Base-by-base conservation (phyloP, 345 rosid genomes). In the Ailanthus altissimus region DNA sequence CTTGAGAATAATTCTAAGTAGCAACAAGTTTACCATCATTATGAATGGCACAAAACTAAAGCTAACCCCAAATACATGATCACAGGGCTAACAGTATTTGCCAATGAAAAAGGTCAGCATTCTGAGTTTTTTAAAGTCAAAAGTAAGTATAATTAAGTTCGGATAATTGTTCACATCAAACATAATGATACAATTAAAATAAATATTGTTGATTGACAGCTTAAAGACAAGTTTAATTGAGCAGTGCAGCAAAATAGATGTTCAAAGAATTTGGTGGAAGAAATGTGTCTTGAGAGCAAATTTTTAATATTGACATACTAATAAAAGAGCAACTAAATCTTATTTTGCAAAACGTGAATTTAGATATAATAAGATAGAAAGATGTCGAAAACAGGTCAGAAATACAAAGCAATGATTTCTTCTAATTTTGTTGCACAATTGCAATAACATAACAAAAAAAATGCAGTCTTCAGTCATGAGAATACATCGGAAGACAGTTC, bases 121-220 rank as follows among this genome's bases (percentile, higher is more conserved):
- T 46, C n/a, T 60, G 11, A n/a, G 14, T 16, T 8, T 13, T 8
- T 13, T 12, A 56, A 74, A 74, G 76, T 74, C 79, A 63, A 81
- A 71, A 78, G 73, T 53, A 51, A 57, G 20, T 4, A 70, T 78
- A 56, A 70, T 78, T 53, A 75, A 71, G 36, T 70, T 50, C 18
- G 67, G 59, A 81, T 56, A 78, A 66, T 74, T 66, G 70, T 75
- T 32, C 78, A n/a, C 77, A 50, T 81, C 81, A 46, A 61, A n/a
- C 42, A 77, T 59, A 32, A 70, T 77, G 42, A 54, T 25, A 12
- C 51, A 63, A 25, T 38, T 57, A 36, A 45, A 36, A 26, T 13
- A 6, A 23, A 60, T 66, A 26, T 10, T 58, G 15, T 9, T 1
- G 56, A 54, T 25, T n/a, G 15, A 42, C 53, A 47, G 60, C 12